Evolutionary conservation across 225 moss, liverwort and hornwort genomes (phyloP), one percentile per base, ranked within the genome.

Genomic region (Bryoerythrophyllum caledonicum): DNA sequence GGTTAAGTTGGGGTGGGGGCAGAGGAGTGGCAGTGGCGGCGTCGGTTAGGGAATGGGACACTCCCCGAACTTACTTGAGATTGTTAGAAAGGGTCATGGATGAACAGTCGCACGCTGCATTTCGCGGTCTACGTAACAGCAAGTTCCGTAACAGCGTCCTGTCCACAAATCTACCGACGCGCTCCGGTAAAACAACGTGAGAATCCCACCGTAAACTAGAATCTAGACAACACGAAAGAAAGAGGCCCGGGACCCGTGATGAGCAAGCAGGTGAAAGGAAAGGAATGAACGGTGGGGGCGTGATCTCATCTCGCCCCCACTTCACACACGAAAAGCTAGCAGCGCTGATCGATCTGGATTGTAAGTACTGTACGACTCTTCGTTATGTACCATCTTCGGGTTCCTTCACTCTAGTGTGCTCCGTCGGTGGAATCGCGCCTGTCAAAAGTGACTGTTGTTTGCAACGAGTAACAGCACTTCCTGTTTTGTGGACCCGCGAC

Each of bases 231-330:
- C 23, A 25, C 9, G 15, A 13, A 32, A 32, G 32, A 32, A 32
- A 32, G 32, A n/a, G n/a, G n/a, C n/a, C n/a, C n/a, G n/a, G n/a
- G n/a, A 38, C 38, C 38, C 70, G 37, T 58, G 13, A 43, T 2
- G 28, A 32, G 32, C 32, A 32, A 32, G 32, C 32, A 26, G 12
- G 20, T 59, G 57, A 70, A n/a, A 60, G 19, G 28, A n/a, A 46
- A 30, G 44, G 46, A 41, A 83, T 62, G 75, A 71, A 82, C 44
- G 82, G 83, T 83, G 40, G 83, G 83, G 83, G 83, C 79, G 61
- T 24, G 62, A 37, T 57, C 23, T 3, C 35, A 23, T 61, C 46
- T 30, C 28, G 83, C 83, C 83, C 83, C 83, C 24, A 82, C 82
- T 73, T 5, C 10, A 1, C 25, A 38, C 32, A 2, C 51, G 2